Evolutionary conservation across 345 rosid genomes (phyloP).

Genomic region (Corymbia maculata): DNA sequence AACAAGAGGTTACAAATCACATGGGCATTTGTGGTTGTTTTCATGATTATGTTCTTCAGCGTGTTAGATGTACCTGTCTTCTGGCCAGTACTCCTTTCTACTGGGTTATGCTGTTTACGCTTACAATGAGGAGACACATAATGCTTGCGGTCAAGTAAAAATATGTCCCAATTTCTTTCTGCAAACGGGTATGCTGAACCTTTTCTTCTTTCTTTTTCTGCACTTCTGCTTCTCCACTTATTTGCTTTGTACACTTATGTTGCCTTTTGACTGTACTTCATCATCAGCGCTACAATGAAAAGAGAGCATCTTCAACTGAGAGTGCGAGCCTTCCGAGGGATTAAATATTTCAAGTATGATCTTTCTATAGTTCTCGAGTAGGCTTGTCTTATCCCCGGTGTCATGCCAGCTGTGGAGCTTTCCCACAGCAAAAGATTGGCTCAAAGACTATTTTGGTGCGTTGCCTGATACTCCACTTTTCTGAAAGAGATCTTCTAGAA

Average conservation of each 20-base stretch:
- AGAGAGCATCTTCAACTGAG: slow-evolving; percentile 47
- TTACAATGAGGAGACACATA: slow-evolving; percentile 88
- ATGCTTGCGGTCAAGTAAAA: slow-evolving; percentile 87
- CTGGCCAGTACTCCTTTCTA: slow-evolving; percentile 96
- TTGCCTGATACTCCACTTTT: neutral
- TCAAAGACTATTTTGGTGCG: neutral
- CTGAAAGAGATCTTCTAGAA: neutral
- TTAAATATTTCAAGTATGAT: slow-evolving; percentile 5
- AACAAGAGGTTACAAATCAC: slow-evolving; percentile 53
- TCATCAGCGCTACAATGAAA: slow-evolving; percentile 49
- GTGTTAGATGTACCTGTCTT: slow-evolving; percentile 83
- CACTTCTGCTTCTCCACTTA: neutral
- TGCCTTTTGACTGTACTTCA: neutral
- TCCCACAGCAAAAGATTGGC: neutral
- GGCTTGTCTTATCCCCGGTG: neutral
- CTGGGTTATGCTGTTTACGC: slow-evolving; percentile 59
- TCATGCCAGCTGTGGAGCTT: neutral
- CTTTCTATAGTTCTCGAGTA: neutral
- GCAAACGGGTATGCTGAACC: slow-evolving; percentile 54
- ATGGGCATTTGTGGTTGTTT: slow-evolving; percentile 62
- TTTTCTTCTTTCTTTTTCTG: neutral
- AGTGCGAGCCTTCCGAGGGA: slow-evolving; percentile 17
- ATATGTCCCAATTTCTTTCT: slow-evolving; percentile 83
- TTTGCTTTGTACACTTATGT: neutral
- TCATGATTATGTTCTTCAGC: slow-evolving; percentile 64